Conservation (phyloP, 768 basidiomycete species). For the Suillus bovinus region DNA sequence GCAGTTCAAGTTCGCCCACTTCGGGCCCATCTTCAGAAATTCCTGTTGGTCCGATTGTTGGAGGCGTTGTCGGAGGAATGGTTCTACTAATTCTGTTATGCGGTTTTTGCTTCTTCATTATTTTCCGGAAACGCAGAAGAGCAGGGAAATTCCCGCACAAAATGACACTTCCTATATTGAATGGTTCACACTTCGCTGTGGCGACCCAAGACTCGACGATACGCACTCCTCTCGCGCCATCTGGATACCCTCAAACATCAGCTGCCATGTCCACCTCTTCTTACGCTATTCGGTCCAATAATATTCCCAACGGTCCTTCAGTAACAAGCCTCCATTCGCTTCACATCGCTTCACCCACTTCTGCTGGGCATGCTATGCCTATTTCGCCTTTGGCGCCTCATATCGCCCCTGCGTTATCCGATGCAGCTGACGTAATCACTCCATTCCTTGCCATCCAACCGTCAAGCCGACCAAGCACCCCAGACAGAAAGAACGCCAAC, state of each 20-base stretch:
- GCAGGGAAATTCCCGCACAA: neutral
- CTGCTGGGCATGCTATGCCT: neutral
- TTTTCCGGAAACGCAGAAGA: constrained; percentile 16
- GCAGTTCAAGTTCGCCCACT: constrained; percentile 7
- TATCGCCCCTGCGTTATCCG: constrained; percentile 4
- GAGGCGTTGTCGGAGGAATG: constrained; percentile 23
- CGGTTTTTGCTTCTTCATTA: constrained; percentile 13
- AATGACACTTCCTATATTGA: neutral
- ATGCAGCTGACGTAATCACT: constrained; percentile 23
- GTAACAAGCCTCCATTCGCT: constrained; percentile 12
- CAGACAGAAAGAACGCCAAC: constrained; percentile 11
- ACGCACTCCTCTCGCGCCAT: neutral
- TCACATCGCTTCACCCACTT: constrained; percentile 5
- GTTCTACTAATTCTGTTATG: constrained; percentile 17
- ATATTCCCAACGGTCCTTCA: constrained; percentile 14
- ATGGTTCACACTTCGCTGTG: constrained; percentile 2
- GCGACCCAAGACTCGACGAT: neutral
- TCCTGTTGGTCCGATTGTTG: constrained; percentile 19
- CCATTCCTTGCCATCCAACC: constrained; percentile 22
- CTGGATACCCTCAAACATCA: constrained; percentile 2
- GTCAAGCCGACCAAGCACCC: constrained; percentile 1
- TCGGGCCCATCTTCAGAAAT: constrained; percentile 1
- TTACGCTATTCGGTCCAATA: neutral
- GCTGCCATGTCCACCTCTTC: constrained; percentile 2
- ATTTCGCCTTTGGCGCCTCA: neutral